Evolutionary conservation across 2,329 filamentous ascomycete species (phyloP), one percentile per base, ranked within the genome.

Genomic region (Huntiella decipiens): DNA sequence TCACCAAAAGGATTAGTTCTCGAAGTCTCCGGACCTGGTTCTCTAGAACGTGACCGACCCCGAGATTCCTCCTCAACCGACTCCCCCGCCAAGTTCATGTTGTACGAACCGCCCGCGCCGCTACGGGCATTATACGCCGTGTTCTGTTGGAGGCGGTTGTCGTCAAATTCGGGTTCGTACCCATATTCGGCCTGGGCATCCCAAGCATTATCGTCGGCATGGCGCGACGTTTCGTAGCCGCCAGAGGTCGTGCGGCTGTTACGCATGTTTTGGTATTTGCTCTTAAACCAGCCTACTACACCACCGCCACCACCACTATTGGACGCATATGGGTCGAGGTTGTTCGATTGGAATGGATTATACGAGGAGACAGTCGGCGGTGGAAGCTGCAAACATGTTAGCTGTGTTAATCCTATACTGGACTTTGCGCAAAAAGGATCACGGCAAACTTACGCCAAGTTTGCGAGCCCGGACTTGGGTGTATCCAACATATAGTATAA

Each of bases 201-300:
- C 85, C 85, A 93, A 2, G 83, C 82, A 56, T 87, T 82, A 57
- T 92, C 84, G 39, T 85, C 60, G 12, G 32, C 32, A 49, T 59
- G 62, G 38, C 60, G 59, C 5, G 63, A 57, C 4, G 70, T 63
- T 54, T 86, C 82, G 64, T 85, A 86, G 40, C 79, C 78, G 52
- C 81, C 82, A 1, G 71, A 66, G 0, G 80, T 79, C 35, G 73
- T 75, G 45, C 77, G 73, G 52, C 67, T 73, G 58, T 76, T 75
- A 54, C 74, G 66, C 22, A 28, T 7, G 59, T 77, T 76, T 59
- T 74, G 74, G 57, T 88, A 65, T 53, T 77, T 75, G 57, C 79
- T 73, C 56, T 73, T 74, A 61, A 91, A 58, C 82, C 82, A 91
- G 57, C 79, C 80, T 50, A 73, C 59, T 49, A 86, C 61, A 53